A percentile compares a stretch with the other conserved stretches of the same genome.
These are phyloP conservation scores for Fusarium metavorans DNA, from an alignment of 2,329 filamentous ascomycete species.

Conservation along the genomic window DNA sequence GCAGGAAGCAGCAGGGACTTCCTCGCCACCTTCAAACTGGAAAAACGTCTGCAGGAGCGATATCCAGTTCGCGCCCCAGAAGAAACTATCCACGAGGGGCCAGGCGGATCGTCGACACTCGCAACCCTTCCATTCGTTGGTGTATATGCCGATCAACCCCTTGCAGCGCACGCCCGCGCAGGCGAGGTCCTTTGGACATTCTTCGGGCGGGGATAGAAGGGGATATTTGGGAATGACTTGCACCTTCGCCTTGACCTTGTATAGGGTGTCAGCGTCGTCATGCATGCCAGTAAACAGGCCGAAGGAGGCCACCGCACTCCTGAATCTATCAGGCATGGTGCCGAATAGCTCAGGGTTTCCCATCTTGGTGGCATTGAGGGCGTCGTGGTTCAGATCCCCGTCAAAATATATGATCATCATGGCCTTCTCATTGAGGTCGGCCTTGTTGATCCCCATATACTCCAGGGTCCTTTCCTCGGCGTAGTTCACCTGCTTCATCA, in stretches of 20 bases:
- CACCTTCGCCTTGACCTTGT: background rate
- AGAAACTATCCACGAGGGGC: background rate
- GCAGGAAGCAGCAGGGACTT: background rate
- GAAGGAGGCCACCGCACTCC: background rate
- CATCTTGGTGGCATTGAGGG: background rate
- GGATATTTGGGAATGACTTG: background rate
- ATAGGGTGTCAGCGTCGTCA: background rate
- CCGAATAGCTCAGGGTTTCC: background rate
- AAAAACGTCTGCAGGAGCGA: background rate
- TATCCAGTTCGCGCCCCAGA: background rate
- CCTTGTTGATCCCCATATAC: background rate
- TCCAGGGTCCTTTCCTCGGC: background rate
- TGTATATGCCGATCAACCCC: background rate
- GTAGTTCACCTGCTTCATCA: background rate
- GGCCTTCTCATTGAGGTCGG: background rate
- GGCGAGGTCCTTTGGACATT: background rate
- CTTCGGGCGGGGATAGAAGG: background rate
- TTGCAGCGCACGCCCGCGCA: background rate
- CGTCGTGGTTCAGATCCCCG: background rate
- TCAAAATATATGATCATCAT: background rate
- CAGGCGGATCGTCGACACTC: background rate
- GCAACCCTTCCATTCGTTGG: background rate
- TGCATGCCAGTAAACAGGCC: background rate
- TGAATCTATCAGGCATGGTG: background rate
- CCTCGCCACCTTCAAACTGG: background rate